Conservation (phyloP, 306 rosid genomes). For the Arachis hypogaea region DNA sequence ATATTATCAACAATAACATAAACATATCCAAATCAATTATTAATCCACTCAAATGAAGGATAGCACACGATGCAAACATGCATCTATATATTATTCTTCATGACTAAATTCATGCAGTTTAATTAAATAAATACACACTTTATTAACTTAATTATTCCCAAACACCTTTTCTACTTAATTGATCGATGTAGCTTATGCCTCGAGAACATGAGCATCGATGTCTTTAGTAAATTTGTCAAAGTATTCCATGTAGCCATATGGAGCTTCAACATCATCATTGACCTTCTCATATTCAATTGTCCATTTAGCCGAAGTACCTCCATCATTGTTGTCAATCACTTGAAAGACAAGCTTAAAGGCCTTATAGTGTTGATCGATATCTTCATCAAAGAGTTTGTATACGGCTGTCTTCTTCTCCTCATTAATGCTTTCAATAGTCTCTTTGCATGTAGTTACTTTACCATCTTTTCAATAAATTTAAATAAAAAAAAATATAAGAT, state of each 20-base stretch:
- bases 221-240: constrained; percentile 29
- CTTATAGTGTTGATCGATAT: background rate
- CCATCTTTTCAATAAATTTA: background rate
- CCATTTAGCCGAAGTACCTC: constrained; percentile 7
- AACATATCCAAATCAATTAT: too few relatives aligned
- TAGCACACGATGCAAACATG: too few relatives aligned
- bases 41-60: too few relatives aligned
- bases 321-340: background rate
- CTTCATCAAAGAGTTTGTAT: constrained; percentile 11
- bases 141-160: background rate
- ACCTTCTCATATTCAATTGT: constrained; percentile 23
- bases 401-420: background rate
- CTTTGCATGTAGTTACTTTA: constrained; percentile 12
- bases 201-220: constrained; percentile 25
- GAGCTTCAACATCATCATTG: constrained; percentile 25
- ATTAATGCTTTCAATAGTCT: constrained; percentile 5
- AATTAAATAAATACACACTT: too few relatives aligned
- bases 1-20: too few relatives aligned
- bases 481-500: too few relatives aligned
- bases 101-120: too few relatives aligned
- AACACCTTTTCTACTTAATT: background rate
- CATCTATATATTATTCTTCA: too few relatives aligned
- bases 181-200: background rate
- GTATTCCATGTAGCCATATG: constrained; percentile 21
- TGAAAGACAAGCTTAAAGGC: background rate